Conservation (phyloP, 345 rosid species). For the Euphorbia pulcherrima region DNA sequence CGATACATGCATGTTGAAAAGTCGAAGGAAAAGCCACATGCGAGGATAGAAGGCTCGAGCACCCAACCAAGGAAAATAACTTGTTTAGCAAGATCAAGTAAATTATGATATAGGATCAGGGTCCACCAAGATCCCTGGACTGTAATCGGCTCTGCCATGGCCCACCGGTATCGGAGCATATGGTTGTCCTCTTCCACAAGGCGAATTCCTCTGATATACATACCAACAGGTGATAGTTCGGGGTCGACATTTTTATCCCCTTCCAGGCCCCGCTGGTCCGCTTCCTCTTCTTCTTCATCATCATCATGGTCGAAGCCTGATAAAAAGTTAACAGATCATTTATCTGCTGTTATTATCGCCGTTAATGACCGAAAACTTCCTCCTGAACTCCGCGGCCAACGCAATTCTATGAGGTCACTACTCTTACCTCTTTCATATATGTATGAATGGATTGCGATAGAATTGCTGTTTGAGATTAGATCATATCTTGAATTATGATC, state of each 20-base stretch:
- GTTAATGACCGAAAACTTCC: conserved; percentile 83
- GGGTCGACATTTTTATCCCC: conserved; percentile 10
- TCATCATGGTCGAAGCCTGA: conserved; percentile 42
- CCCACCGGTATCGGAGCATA: conserved; percentile 32
- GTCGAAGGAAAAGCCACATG: neutral
- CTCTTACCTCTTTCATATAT: neutral
- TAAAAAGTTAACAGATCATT: conserved; percentile 54
- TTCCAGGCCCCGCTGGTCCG: conserved; percentile 27
- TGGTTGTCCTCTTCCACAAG: conserved; percentile 23
- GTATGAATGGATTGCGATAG: neutral
- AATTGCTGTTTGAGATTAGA: neutral
- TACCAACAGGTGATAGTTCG: conserved; percentile 14
- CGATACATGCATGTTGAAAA: neutral
- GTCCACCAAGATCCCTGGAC: neutral
- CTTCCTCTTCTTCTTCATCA: conserved; percentile 26
- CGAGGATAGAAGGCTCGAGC: neutral
- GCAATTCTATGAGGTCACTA: conserved; percentile 56
- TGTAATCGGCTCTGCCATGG: conserved; percentile 23
- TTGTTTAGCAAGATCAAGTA: neutral
- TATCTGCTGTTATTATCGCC: conserved; percentile 63
- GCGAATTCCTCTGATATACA: neutral
- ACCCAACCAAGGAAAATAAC: neutral
- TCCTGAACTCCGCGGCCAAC: conserved; percentile 83
- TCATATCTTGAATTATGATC: neutral
- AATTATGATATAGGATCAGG: neutral